phyloP scores from a whole-genome alignment of 2,329 filamentous ascomycete genomes.

The Sclerotiophoma versabilis region DNA sequence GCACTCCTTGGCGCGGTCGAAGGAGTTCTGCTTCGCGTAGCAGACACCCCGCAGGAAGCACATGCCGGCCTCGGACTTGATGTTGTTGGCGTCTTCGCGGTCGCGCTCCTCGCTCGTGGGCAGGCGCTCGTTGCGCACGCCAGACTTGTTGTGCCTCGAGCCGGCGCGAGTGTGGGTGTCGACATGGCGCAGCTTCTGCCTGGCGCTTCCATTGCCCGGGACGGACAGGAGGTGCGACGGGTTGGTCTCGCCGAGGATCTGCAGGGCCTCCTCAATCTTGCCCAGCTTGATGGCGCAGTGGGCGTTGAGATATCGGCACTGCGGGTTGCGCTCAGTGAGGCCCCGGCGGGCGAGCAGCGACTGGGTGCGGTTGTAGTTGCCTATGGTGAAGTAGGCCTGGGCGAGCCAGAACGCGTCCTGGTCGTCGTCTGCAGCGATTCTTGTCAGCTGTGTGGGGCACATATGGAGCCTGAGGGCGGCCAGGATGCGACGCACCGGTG shows the following conservation, averaged over 20 bases:
- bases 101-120: constrained; percentile 69
- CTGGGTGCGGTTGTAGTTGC: constrained; percentile 92
- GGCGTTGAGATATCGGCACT: constrained; percentile 90
- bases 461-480: neutral
- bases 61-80: constrained; percentile 95
- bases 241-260: constrained; percentile 87
- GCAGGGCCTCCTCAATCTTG: constrained; percentile 86
- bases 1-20: constrained; percentile 95
- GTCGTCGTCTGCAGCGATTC: constrained; percentile 72
- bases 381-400: constrained; percentile 95
- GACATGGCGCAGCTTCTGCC: constrained; percentile 75
- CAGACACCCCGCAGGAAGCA: constrained; percentile 93
- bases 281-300: constrained; percentile 94
- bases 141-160: constrained; percentile 52
- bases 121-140: constrained; percentile 57
- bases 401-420: constrained; percentile 96
- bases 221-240: constrained; percentile 85
- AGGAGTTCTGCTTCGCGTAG: constrained; percentile 96
- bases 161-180: constrained; percentile 61
- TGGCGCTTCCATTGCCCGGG: constrained; percentile 67
- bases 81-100: constrained; percentile 73
- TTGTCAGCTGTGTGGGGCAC: neutral
- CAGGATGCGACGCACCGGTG: constrained; percentile 69
- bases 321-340: constrained; percentile 79
- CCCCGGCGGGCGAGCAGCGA: constrained; percentile 85